phyloP scores from a whole-genome alignment of 768 basidiomycete genomes.

The Rhodocollybia butyracea region DNA sequence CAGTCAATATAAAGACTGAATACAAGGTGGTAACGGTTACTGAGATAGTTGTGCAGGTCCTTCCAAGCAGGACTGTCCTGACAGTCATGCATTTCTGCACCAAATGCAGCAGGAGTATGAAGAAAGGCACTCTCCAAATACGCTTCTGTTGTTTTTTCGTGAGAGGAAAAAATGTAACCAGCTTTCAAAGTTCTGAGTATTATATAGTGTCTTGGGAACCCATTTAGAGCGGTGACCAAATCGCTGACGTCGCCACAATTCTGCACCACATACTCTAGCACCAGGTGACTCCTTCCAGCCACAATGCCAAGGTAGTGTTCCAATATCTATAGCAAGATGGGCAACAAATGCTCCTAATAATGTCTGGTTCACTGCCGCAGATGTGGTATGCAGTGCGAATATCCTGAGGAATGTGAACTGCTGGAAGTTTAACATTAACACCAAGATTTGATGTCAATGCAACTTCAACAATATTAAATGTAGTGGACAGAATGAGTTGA shows the following conservation, averaged over 20 bases:
- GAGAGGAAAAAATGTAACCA: constrained; percentile 27
- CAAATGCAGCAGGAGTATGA: not conserved
- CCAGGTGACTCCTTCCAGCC: constrained; percentile 15
- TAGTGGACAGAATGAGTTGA: constrained; percentile 2
- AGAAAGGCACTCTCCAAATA: constrained; percentile 16
- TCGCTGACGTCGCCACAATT: constrained; percentile 16
- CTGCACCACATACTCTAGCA: constrained; percentile 15
- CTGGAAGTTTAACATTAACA: not conserved
- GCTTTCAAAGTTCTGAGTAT: constrained; percentile 22
- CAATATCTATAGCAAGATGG: constrained; percentile 17
- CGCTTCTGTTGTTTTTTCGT: constrained; percentile 15
- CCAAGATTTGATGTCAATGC: not conserved
- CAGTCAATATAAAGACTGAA: not conserved
- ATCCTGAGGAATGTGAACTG: not conserved
- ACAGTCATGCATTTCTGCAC: constrained; percentile 17
- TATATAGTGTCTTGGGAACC: constrained; percentile 19
- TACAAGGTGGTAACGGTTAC: constrained; percentile 7
- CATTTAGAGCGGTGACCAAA: constrained; percentile 13
- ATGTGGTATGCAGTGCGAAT: not conserved
- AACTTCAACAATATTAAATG: not conserved
- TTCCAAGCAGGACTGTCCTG: constrained; percentile 27
- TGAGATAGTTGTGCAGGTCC: constrained; percentile 9
- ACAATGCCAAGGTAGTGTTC: constrained; percentile 15
- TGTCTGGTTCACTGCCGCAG: not conserved
- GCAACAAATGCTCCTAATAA: not conserved